Conservation (phyloP, 345 rosid genomes). For the Corchorus capsularis region DNA sequence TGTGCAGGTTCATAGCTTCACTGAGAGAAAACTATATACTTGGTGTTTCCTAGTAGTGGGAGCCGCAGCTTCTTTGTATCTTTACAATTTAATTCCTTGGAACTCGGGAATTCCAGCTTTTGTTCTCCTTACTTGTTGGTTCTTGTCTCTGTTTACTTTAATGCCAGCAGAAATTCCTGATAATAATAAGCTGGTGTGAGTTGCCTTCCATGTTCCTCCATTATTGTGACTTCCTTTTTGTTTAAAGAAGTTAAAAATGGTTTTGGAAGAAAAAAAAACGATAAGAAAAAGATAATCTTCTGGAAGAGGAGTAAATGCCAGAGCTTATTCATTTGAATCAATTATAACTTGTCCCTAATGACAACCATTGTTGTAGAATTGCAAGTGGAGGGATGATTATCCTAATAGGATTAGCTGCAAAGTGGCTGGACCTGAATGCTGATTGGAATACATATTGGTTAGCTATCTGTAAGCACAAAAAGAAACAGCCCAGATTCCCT, state of each 20-base stretch:
- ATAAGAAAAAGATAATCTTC: neutral
- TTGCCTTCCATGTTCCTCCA: conserved; percentile 22
- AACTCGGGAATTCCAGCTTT: conserved; percentile 78
- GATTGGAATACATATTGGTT: conserved; percentile 76
- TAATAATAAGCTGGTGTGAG: conserved; percentile 85
- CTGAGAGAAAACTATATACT: conserved; percentile 89
- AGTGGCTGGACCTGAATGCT: conserved; percentile 69
- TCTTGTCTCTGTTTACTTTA: conserved; percentile 79
- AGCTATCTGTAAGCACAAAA: conserved; percentile 55
- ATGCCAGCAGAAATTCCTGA: conserved; percentile 99
- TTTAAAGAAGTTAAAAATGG: conserved; percentile 10
- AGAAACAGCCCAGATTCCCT: conserved; percentile 48
- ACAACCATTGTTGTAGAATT: conserved; percentile 47
- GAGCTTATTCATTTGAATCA: conserved; percentile 22
- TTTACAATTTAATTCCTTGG: conserved; percentile 67
- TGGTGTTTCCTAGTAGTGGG: conserved; percentile 81
- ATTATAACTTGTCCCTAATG: conserved; percentile 23
- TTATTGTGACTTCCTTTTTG: conserved; percentile 9
- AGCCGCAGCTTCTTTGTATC: conserved; percentile 53
- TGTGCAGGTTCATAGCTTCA: conserved; percentile 91
- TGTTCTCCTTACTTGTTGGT: conserved; percentile 75
- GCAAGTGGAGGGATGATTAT: conserved; percentile 75
- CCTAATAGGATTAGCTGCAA: conserved; percentile 64
- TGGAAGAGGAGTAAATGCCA: neutral
- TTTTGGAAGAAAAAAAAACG: neutral